Percentiles rank a stretch among this genome's conserved stretches.
These are phyloP conservation scores for Bacterosira constricta DNA, from an alignment of 108 stramenopile species.

Conservation along the genomic window DNA sequence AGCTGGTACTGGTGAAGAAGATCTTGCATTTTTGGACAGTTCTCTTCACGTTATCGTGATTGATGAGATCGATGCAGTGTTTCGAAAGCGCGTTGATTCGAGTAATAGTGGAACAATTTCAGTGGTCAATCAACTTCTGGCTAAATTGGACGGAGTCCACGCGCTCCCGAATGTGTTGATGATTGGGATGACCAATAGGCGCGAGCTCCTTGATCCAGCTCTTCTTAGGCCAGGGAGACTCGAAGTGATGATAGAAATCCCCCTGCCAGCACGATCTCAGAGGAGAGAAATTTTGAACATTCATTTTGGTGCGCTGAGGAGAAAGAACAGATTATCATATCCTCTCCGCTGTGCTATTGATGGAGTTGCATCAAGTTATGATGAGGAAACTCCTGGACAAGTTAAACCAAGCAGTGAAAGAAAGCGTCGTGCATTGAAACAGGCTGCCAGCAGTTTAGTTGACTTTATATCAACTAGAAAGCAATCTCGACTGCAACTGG, in stretches of 20 bases:
- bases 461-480: conserved; percentile 17
- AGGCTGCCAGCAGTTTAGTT: conserved; percentile 12
- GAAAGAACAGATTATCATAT: conserved; percentile 62
- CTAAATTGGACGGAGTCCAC: conserved; percentile 86
- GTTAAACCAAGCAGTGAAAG: conserved; percentile 8
- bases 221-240: conserved; percentile 81
- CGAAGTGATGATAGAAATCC: conserved; percentile 85
- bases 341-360: conserved; percentile 81
- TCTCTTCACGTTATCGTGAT: conserved; percentile 83
- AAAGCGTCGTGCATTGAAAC: conserved; percentile 38
- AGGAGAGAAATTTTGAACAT: conserved; percentile 68
- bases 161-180: conserved; percentile 76
- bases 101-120: conserved; percentile 71
- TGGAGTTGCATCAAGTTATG: conserved; percentile 38
- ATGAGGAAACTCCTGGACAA: background rate
- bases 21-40: conserved; percentile 46
- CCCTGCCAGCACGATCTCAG: conserved; percentile 56
- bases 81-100: conserved; percentile 62
- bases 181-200: conserved; percentile 86
- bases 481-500: background rate
- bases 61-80: conserved; percentile 89
- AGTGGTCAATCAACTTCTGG: conserved; percentile 82
- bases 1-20: conserved; percentile 59
- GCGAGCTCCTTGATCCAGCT: conserved; percentile 81
- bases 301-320: conserved; percentile 73